These are phyloP conservation scores for Dendrocalamus latiflorus DNA, from an alignment of 202 grass and related monocot species.

Conservation along the genomic window DNA sequence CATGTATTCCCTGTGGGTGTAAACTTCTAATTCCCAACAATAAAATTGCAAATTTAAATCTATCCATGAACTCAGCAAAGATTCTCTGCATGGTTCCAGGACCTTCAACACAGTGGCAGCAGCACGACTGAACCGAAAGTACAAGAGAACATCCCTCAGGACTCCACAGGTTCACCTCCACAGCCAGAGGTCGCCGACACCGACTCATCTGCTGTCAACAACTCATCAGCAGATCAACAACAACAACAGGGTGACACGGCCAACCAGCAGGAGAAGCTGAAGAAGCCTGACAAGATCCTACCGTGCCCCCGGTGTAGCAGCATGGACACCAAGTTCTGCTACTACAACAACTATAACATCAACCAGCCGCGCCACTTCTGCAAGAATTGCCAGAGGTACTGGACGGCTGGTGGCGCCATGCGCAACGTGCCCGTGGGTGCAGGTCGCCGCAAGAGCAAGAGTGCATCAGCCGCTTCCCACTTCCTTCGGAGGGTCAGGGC, in stretches of 20 bases:
- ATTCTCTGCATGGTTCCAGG: conserved; percentile 30
- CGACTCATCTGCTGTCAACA: conserved; percentile 32
- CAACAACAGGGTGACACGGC: conserved; percentile 32
- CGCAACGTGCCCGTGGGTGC: no score
- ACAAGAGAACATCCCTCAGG: conserved; percentile 28
- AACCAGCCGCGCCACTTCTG: conserved; percentile 95
- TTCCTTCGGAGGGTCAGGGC: no score
- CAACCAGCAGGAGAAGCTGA: conserved; percentile 59
- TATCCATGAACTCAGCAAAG: conserved; percentile 18
- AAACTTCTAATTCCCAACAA: neutral
- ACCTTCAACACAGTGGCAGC: conserved; percentile 26
- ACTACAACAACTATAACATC: conserved; percentile 97
- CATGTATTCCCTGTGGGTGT: neutral
- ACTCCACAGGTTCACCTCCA: conserved; percentile 27
- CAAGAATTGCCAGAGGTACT: conserved; percentile 97
- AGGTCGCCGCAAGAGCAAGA: no score
- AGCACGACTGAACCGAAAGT: conserved; percentile 18
- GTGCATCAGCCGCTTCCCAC: no score
- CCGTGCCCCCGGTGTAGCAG: conserved; percentile 83
- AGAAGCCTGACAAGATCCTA: conserved; percentile 95
- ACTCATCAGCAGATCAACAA: conserved; percentile 7
- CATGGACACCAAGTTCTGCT: conserved; percentile 96
- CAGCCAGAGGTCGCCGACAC: conserved; percentile 31
- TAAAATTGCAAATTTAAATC: neutral
- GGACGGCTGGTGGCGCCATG: conserved; percentile 84